Evolutionary conservation across 345 rosid species (phyloP), one percentile per base, ranked within the genome.

Genomic region (Corchorus olitorius): DNA sequence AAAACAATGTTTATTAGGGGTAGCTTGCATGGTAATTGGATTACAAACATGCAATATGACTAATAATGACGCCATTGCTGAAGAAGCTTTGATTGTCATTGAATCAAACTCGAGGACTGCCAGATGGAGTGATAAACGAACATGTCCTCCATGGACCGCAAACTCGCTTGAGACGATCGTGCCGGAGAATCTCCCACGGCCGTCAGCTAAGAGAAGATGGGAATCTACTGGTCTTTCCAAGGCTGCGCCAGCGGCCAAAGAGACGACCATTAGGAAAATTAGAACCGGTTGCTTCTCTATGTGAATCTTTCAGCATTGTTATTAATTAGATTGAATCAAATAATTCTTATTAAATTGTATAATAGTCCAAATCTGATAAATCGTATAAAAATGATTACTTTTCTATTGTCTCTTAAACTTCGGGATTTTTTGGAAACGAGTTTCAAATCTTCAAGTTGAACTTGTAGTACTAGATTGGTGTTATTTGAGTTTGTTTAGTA

Each of bases 131-230:
- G 89, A 89, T 5, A 82, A 76, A 65, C 82, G 89, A n/a, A 39
- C n/a, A 5, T 87, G 93, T 74, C 93, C 87, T 0, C 82, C 93
- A 3, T 89, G 93, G 91, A 70, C 62, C 37, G 12, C 49, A 46
- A 89, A 86, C 55, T 84, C 89, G 2, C 70, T 89, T 0, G 88
- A 87, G 81, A 81, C 85, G 2, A 83, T 86, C 13, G 91, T 89
- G 58, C 93, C 93, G 1, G 93, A 89, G 84, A 89, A 89, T 80
- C 93, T 89, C 58, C 93, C 89, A 0, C 82, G 91, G 46, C 91
- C 88, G 1, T 75, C 83, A 1, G 74, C 73, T 53, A 80, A 45
- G 37, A 65, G 89, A 22, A 89, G 83, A 56, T 89, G 86, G 81
- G 86, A 83, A 79, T 70, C 73, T 8, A 83, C 85, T 1, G 75